These are phyloP conservation scores for Acer campestre DNA, from an alignment of 345 rosid genomes.

Conservation along the genomic window DNA sequence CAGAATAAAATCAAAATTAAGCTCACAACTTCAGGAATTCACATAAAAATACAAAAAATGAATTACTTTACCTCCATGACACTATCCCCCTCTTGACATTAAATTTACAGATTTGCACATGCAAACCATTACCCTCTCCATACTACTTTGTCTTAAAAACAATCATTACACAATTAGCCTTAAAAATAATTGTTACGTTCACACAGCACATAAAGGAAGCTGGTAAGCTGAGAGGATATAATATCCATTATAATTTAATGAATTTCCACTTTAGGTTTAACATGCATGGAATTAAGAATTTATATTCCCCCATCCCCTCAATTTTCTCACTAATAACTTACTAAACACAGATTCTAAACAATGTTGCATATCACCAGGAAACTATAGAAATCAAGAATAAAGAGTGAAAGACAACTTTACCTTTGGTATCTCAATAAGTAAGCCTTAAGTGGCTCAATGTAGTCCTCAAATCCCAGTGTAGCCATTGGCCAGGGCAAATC, in stretches of 20 bases:
- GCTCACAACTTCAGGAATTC: not conserved
- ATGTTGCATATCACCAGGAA: not conserved
- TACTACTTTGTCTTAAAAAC: too few relatives aligned
- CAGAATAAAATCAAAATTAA: not conserved
- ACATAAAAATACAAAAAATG: not conserved
- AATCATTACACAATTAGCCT: not conserved
- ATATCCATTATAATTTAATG: not conserved
- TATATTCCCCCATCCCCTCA: not conserved
- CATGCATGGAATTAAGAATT: not conserved
- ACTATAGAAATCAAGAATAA: not conserved
- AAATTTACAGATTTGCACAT: too few relatives aligned
- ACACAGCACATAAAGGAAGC: not conserved
- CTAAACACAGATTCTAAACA: not conserved
- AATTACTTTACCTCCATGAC: conserved; percentile 56
- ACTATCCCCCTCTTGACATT: conserved; percentile 48
- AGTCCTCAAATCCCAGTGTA: conserved; percentile 71
- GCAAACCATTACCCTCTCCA: too few relatives aligned
- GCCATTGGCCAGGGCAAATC: conserved; percentile 84
- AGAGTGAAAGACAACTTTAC: conserved; percentile 16
- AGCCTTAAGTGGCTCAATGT: conserved; percentile 61
- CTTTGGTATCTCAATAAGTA: conserved; percentile 67
- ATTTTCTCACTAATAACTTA: too few relatives aligned
- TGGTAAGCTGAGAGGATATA: not conserved
- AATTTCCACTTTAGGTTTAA: too few relatives aligned
- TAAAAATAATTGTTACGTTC: not conserved